Evolutionary conservation across 306 rosid genomes (phyloP), one percentile per base, ranked within the genome.

Genomic region (Sicyos baderoa): DNA sequence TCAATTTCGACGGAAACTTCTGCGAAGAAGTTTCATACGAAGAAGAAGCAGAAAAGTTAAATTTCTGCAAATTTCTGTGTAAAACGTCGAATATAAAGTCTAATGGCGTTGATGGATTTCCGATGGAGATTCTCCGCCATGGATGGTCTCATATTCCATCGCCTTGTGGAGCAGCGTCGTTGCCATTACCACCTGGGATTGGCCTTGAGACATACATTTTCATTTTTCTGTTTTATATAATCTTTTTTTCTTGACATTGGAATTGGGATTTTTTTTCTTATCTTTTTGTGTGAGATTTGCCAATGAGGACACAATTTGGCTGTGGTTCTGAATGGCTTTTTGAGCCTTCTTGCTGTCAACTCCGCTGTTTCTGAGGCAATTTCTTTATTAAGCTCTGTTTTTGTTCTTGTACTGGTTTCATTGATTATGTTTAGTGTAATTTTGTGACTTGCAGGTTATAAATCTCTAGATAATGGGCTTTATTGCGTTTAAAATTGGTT

Each of bases 61-160:
- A 48, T 78, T 79, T 87, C 81, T 87, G 95, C 75, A 85, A 23
- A 71, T 68, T 83, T 80, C 89, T 74, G 64, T 78, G 84, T 84
- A 54, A 29, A 84, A 74, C 86, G 88, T 89, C 86, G 21, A 47
- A 72, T 4, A 84, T 0, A 0, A 48, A 78, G 17, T 75, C 72
- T 40, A 7, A 60, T 6, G 80, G 69, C 56, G 83, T 84, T 62
- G 91, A 81, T 0, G 80, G 86, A 47, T 18, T 71, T 81, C 78
- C 67, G 0, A 35, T 5, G 42, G 42, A 35, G 70, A 14, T 82
- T 78, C 82, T 86, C 85, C 85, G 86, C 71, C 9, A n/a, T 50
- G 11, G 21, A 51, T 10, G 19, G 88, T 86, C 84, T 82, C 89
- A 88, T 84, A 88, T 86, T 84, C 86, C 91, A 81, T 88, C 9